Evolutionary conservation across 306 rosid species (phyloP).

Genomic region (Acacia acuminata): DNA sequence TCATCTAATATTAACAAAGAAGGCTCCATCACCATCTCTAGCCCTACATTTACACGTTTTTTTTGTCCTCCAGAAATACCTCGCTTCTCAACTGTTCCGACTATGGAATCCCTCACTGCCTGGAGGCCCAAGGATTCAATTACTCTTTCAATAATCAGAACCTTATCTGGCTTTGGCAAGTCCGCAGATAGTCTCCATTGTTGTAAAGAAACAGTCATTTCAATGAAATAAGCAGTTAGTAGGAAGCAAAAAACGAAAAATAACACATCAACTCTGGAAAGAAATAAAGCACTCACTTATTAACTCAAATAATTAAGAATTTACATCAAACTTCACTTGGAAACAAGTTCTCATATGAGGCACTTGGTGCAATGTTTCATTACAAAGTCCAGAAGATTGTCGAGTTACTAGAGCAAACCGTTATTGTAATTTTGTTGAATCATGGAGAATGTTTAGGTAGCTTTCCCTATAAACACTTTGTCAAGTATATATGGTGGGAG

Average conservation of each 20-base stretch:
- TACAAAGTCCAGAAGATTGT: neutral
- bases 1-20: constrained; percentile 81
- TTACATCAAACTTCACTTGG: neutral
- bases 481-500: neutral
- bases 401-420: neutral
- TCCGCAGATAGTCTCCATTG: constrained; percentile 62
- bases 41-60: constrained; percentile 81
- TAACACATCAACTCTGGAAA: neutral
- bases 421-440: neutral
- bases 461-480: neutral
- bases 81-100: constrained; percentile 77
- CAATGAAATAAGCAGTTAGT: constrained; percentile 31
- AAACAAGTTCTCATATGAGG: neutral
- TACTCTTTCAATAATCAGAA: constrained; percentile 81
- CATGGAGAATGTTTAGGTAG: neutral
- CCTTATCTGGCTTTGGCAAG: constrained; percentile 86
- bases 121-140: constrained; percentile 84
- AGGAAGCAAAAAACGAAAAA: neutral
- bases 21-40: constrained; percentile 94
- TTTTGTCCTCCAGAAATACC: constrained; percentile 86
- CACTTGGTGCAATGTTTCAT: neutral
- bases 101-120: constrained; percentile 76
- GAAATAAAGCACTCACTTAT: neutral
- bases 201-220: constrained; percentile 35
- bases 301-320: constrained; percentile 8